phyloP scores from a whole-genome alignment of 2,329 filamentous ascomycete species.

The Xylariaceae sp. region DNA sequence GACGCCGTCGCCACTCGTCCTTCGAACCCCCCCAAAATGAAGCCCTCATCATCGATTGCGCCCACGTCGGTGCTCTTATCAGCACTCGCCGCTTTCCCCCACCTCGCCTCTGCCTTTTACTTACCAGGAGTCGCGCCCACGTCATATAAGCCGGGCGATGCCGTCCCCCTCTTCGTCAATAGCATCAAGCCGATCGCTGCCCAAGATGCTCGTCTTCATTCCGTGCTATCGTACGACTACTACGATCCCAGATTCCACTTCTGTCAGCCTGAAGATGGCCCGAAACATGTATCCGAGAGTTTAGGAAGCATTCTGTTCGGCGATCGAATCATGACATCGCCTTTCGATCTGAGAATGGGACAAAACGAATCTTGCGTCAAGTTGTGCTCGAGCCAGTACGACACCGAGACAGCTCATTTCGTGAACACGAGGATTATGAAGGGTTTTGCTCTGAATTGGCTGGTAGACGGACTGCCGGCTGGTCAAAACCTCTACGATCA shows the following conservation, averaged over 20 bases:
- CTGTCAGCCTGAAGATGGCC: constrained; percentile 72
- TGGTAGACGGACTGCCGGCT: constrained; percentile 89
- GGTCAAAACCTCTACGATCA: constrained; percentile 77
- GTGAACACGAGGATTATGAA: constrained; percentile 77
- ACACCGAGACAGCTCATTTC: constrained; percentile 64
- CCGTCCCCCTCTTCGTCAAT: constrained; percentile 87
- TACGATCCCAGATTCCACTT: constrained; percentile 86
- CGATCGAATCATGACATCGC: constrained; percentile 94
- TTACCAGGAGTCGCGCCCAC: constrained; percentile 92
- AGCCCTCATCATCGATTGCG: constrained; percentile 40
- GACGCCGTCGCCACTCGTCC: constrained; percentile 2
- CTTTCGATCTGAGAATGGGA: constrained; percentile 82
- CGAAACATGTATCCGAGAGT: constrained; percentile 77
- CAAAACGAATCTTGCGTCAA: constrained; percentile 82
- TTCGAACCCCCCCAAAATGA: constrained; percentile 36
- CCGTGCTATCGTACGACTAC: constrained; percentile 95
- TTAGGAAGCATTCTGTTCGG: constrained; percentile 95
- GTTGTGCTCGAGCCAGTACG: constrained; percentile 64
- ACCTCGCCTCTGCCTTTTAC: constrained; percentile 73
- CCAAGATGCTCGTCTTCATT: constrained; percentile 75
- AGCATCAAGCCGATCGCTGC: constrained; percentile 81
- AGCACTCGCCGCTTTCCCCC: constrained; percentile 47
- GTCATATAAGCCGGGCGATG: constrained; percentile 75
- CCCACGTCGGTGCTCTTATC: constrained; percentile 46
- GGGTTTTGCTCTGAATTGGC: constrained; percentile 90